Evolutionary conservation across 805 yeast genomes (phyloP), one percentile per base, ranked within the genome.

Genomic region (Huiozyma sinensis): DNA sequence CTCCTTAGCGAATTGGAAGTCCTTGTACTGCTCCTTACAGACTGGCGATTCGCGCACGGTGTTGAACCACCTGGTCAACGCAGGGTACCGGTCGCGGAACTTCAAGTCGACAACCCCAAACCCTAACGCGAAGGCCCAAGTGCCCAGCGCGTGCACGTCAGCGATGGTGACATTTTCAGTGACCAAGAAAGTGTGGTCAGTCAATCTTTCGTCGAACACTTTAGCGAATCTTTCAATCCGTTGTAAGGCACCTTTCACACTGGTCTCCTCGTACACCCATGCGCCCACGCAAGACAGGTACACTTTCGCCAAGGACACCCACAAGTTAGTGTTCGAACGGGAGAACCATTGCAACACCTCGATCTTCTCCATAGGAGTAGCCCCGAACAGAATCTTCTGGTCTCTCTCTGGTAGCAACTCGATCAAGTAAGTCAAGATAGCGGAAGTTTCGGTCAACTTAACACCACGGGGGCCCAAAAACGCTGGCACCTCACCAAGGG

Each of bases 181-280:
- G 47, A 78, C 89, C 54, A 83, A 72, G 70, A 69, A 85, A 45
- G 90, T 81, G 76, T 70, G 70, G 55, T 73, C 71, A 51, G 71
- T 64, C 59, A 80, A 71, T 72, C 79, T 76, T 39, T 64, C 60
- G 68, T 83, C 90, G 47, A 72, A 66, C 41, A 73, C 50, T 28
- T 61, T 55, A 51, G 72, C 65, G 46, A 64, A 58, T 37, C 55
- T 57, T 41, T 70, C 73, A 52, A 72, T 54, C 43, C 55, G 50
- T 36, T 60, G 74, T 28, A 43, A 42, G 42, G 66, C 62, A 35
- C 68, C 70, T 48, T 81, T 83, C 47, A 74, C 75, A 43, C 51
- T 61, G 51, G 81, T 82, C 77, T 85, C 84, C 83, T 86, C 83
- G 84, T 76, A 87, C 54, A 92, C 89, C 44, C 49, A 60, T 40